Evolutionary conservation across 345 rosid genomes (phyloP), one percentile per base, ranked within the genome.

Genomic region (Citrus hindsii): DNA sequence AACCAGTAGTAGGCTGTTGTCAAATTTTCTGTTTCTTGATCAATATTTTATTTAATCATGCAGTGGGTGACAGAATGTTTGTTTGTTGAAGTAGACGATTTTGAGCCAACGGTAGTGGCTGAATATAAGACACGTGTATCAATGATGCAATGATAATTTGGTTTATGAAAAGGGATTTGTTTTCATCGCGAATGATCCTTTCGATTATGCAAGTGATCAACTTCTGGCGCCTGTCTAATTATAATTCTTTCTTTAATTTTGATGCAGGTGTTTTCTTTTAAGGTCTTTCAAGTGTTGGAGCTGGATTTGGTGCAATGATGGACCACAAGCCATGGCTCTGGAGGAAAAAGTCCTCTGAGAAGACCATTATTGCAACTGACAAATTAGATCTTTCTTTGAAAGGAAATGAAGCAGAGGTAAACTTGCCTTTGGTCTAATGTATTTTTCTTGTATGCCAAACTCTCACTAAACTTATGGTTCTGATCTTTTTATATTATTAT

Each of bases 261-360:
- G 25, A 73, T 73, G 79, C 80, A 76, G 77, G 71, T 78, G 53
- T 73, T 74, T 28, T 79, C 24, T 58, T 35, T 14, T 48, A 81
- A 62, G 59, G 75, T 56, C 24, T 13, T 53, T 25, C 55, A 19
- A 71, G 72, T 61, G 7, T 46, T 78, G 7, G 25, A 67, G 38
- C 67, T 33, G 63, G 77, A 60, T 22, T 73, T 68, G 78, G 70
- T 76, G 79, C 67, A 74, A 62, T 19, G 38, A 94, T 94, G 98
- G 97, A 95, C 71, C 87, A 88, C 37, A 95, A 88, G 79, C 71
- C 90, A 32, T 92, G 98, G 98, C 88, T 88, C 71, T 90, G 98
- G 98, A 90, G 88, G 89, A 95, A 93, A 87, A 93, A 86, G 86
- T 85, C 95, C 9, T 61, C 83, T 2, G 98, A 92, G 85, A 90